phyloP scores from a whole-genome alignment of 2,329 filamentous ascomycete genomes.

The Alternaria angustiovoidea region DNA sequence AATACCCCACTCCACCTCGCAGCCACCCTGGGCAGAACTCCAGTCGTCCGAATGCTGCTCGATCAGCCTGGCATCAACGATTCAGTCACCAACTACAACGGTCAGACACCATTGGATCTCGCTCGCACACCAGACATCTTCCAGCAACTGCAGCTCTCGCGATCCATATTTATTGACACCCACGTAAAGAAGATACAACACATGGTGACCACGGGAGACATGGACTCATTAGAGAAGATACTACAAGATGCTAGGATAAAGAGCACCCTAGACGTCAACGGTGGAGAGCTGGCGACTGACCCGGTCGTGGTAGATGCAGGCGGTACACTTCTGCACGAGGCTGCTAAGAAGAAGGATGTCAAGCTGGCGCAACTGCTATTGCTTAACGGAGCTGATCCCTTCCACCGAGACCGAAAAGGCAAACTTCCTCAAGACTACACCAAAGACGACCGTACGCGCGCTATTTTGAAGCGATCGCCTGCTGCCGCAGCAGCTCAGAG shows the following conservation, averaged over 20 bases:
- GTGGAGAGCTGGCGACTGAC: conserved; percentile 85
- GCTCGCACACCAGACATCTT: conserved; percentile 94
- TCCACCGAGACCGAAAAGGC: conserved; percentile 91
- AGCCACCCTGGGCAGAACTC: conserved; percentile 78
- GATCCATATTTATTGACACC: conserved; percentile 86
- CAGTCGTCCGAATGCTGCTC: conserved; percentile 83
- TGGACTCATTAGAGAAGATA: conserved; percentile 78
- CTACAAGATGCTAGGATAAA: conserved; percentile 86
- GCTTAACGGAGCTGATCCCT: conserved; percentile 94
- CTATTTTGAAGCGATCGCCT: conserved; percentile 91
- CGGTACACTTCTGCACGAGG: conserved; percentile 93
- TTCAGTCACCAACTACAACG: conserved; percentile 81
- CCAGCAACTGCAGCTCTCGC: conserved; percentile 88
- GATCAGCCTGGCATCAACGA: conserved; percentile 88
- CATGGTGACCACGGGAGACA: conserved; percentile 75
- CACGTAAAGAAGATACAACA: conserved; percentile 86
- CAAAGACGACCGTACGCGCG: conserved; percentile 87
- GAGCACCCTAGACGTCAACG: conserved; percentile 90
- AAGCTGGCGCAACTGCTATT: conserved; percentile 89
- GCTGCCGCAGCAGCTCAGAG: conserved; percentile 93
- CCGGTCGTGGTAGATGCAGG: conserved; percentile 78
- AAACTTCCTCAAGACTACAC: conserved; percentile 96
- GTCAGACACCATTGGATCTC: conserved; percentile 85
- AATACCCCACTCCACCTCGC: conserved; percentile 94
- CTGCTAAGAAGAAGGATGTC: conserved; percentile 84